A percentile compares a stretch with the other conserved stretches of the same genome.
phyloP scores from a whole-genome alignment of 2,329 filamentous ascomycete genomes.

The Alternaria longipes region DNA sequence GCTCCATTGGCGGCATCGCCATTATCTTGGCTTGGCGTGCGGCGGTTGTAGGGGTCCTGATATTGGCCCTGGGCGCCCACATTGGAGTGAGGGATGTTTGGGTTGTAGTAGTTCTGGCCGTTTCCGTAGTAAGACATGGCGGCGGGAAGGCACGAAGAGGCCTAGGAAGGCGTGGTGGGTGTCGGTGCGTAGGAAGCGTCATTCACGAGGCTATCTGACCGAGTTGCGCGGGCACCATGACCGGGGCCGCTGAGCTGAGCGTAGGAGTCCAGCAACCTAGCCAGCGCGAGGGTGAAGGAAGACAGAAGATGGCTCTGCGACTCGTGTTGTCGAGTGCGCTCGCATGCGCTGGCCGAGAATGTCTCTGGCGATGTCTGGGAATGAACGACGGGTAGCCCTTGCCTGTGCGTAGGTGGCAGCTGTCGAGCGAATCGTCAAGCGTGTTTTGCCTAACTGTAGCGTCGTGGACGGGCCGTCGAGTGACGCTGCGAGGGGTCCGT shows the following conservation, averaged over 20 bases:
- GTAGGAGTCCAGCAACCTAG: constrained; percentile 14
- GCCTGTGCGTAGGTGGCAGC: constrained; percentile 21
- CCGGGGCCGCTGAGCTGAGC: constrained; percentile 39
- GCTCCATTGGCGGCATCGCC: constrained; percentile 72
- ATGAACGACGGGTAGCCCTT: constrained; percentile 17
- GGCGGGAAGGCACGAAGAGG: constrained; percentile 24
- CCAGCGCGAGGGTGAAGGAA: constrained; percentile 12
- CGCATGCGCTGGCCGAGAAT: constrained; percentile 24
- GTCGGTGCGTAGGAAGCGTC: constrained; percentile 35
- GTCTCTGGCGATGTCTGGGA: constrained; percentile 7
- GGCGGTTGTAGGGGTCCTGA: constrained; percentile 54
- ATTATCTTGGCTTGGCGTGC: constrained; percentile 77
- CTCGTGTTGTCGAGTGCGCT: constrained; percentile 20
- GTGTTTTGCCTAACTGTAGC: constrained; percentile 23
- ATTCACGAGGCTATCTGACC: constrained; percentile 49
- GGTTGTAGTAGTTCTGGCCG: constrained; percentile 61
- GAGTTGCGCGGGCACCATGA: constrained; percentile 45
- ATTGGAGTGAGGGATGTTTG: constrained; percentile 53
- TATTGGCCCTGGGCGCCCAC: constrained; percentile 50
- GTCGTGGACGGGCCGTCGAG: constrained; percentile 25
- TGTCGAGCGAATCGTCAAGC: constrained; percentile 25
- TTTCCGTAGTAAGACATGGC: constrained; percentile 67
- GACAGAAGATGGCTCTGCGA: constrained; percentile 14
- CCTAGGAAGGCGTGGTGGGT: constrained; percentile 25
- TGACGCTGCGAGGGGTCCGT: constrained; percentile 6